A percentile compares a stretch with the other conserved stretches of the same genome.
Evolutionary conservation across 441 rosid species (phyloP).

Genomic region (Adansonia rubrostipa): DNA sequence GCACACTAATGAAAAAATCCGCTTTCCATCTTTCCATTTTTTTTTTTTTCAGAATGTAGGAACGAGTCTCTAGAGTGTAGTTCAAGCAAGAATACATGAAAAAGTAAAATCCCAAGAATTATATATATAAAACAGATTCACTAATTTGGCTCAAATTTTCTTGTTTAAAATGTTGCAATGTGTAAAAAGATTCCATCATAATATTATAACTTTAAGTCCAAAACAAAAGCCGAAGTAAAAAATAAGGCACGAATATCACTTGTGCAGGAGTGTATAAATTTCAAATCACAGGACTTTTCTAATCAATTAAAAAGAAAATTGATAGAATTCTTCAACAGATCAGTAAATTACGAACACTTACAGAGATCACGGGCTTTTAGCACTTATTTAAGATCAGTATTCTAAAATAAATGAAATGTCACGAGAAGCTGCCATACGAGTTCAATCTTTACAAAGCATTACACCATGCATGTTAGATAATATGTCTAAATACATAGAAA

Average conservation of each 20-base stretch:
- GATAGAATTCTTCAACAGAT: not conserved
- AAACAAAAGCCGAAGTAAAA: not conserved
- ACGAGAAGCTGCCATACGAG: not conserved
- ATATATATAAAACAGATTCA: not conserved
- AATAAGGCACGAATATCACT: not conserved
- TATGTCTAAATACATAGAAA: not conserved
- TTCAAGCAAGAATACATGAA: not conserved
- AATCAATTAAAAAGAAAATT: not conserved
- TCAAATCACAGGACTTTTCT: not conserved
- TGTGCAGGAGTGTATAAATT: not conserved
- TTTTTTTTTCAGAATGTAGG: no score
- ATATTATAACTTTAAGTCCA: not conserved
- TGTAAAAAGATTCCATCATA: not conserved
- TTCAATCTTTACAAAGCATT: not conserved
- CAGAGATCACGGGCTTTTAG: not conserved
- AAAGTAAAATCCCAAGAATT: not conserved
- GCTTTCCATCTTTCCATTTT: no score
- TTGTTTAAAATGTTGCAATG: not conserved
- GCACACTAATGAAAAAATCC: no score
- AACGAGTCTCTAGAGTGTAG: not conserved
- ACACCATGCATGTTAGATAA: not conserved
- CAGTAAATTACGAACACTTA: not conserved
- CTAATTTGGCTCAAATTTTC: not conserved
- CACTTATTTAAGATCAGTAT: not conserved
- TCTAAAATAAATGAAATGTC: not conserved